These are phyloP conservation scores for Yamadazyma atlantica DNA, from an alignment of 1,139 yeast species.

Conservation along the genomic window DNA sequence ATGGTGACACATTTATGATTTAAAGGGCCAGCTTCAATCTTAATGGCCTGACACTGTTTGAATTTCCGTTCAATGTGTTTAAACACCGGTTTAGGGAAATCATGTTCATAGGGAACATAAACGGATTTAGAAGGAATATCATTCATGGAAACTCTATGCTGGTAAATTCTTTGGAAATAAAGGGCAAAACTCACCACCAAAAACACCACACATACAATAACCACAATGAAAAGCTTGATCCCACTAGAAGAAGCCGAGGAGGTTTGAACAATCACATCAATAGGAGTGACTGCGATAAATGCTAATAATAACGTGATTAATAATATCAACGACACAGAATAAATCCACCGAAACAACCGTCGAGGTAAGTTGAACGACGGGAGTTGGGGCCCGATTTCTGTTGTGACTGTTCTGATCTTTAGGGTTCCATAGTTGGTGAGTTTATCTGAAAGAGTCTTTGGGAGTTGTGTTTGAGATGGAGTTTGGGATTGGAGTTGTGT, in stretches of 20 bases:
- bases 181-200: constrained; percentile 49
- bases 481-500: neutral
- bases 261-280: constrained; percentile 75
- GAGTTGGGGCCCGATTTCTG: constrained; percentile 14
- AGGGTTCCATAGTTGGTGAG: constrained; percentile 1
- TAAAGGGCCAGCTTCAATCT: constrained; percentile 52
- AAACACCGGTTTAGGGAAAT: constrained; percentile 55
- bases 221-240: constrained; percentile 72
- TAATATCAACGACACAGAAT: constrained; percentile 55
- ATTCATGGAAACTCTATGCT: constrained; percentile 56
- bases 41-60: constrained; percentile 46
- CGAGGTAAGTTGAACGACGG: constrained; percentile 28
- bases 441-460: neutral
- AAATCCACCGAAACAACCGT: constrained; percentile 48
- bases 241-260: constrained; percentile 52
- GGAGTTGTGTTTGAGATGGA: neutral
- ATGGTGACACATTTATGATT: constrained; percentile 35
- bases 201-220: constrained; percentile 67
- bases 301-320: constrained; percentile 52
- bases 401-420: neutral
- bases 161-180: constrained; percentile 54
- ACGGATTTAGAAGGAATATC: constrained; percentile 68
- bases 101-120: constrained; percentile 69
- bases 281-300: constrained; percentile 64
- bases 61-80: constrained; percentile 36